Base-by-base conservation (phyloP, 2,329 filamentous ascomycete genomes). In the Cordyceps fumosorosea region DNA sequence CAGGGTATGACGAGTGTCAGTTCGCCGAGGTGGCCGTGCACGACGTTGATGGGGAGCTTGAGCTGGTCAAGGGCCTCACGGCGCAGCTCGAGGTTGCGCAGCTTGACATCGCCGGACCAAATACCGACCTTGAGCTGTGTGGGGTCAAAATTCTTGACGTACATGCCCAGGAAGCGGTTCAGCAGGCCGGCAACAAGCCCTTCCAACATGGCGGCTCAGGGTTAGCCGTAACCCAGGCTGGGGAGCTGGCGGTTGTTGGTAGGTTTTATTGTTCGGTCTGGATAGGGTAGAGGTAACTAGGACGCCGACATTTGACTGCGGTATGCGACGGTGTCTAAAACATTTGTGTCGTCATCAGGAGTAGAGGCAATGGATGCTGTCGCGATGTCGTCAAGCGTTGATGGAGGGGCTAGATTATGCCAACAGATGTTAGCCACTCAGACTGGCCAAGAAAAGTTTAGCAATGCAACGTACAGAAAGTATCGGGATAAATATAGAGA, bases 81-180 rank as follows among this genome's bases (percentile, higher is more conserved):
- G 62, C 93, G 91, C 54, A 99, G 84, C 78, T 99, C 90, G 63
- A 99, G 87, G 70, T 99, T 88, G 64, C 88, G 88, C 52, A 99
- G 83, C 78, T 96, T 96, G 71, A 99, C 95, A 79, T 99, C 95
- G 69, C 96, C 95, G 24, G 91, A 96, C 95, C 93, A 99, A 71
- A 99, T 99, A 66, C 96, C 95, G 66, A 99, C 93, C 74, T 99
- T 99, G 67, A 99, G 84, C 80, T 99, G 95, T 71, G 91, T 89
- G 60, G 95, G 91, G 76, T 99, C 95, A 75, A 99, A 99, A 78
- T 99, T 98, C 84, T 96, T 93, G 77, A 99, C 93, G 77, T 99
- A 99, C 89, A 98, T 96, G 83, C 95, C 96, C 85, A 99, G 80
- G 78, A 99, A 98, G 81, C 96, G 90, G 81, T 99, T 99, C 70